These are phyloP conservation scores for Microcera coccophila DNA, from an alignment of 2,329 filamentous ascomycete species.

Conservation along the genomic window DNA sequence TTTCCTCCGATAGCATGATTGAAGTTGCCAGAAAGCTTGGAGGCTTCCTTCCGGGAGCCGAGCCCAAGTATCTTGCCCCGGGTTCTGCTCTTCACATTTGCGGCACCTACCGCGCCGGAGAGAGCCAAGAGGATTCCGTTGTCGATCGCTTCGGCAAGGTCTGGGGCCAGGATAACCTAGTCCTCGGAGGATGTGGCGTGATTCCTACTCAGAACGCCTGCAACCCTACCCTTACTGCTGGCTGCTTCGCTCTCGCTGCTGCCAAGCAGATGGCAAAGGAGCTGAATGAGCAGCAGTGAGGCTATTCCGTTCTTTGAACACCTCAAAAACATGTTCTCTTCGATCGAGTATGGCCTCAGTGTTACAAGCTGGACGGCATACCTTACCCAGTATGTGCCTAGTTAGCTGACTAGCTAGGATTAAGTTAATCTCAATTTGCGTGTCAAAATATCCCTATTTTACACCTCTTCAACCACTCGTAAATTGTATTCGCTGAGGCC, in stretches of 20 bases:
- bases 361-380: too few relatives aligned
- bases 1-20: too few relatives aligned
- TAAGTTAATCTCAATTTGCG: too few relatives aligned
- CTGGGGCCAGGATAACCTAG: constrained; percentile 2
- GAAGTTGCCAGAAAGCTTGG: constrained; percentile 3
- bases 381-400: too few relatives aligned
- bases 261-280: constrained; percentile 1
- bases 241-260: constrained; percentile 3
- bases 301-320: too few relatives aligned
- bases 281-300: too few relatives aligned
- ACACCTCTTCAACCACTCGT: too few relatives aligned
- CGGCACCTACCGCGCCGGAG: constrained; percentile 2
- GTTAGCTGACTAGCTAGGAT: too few relatives aligned
- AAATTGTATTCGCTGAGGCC: too few relatives aligned
- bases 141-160: constrained; percentile 1
- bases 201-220: constrained; percentile 3
- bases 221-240: constrained; percentile 6
- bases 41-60: constrained; percentile 3
- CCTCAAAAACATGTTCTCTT: too few relatives aligned
- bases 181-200: constrained; percentile 3
- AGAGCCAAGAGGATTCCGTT: not conserved
- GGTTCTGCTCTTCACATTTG: constrained; percentile 6
- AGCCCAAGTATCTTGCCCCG: constrained; percentile 5
- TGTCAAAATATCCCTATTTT: too few relatives aligned
- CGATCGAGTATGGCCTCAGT: too few relatives aligned